These are phyloP conservation scores for Monilinia aucupariae DNA, from an alignment of 2,329 filamentous ascomycete species.

Conservation along the genomic window DNA sequence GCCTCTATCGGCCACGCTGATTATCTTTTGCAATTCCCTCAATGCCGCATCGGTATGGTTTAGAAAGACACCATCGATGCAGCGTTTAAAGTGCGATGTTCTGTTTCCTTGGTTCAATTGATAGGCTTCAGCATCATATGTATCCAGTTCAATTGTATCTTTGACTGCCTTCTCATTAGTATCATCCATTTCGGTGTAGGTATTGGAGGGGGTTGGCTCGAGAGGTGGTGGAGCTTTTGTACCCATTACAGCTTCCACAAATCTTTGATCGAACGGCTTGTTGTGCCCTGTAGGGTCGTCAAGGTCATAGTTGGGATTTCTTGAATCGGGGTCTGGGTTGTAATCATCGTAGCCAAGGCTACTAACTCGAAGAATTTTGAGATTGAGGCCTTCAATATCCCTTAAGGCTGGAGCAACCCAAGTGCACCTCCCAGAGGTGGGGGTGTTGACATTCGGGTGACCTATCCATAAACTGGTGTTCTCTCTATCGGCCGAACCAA, in stretches of 20 bases:
- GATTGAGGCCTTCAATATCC: conserved; percentile 26
- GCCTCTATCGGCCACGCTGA: conserved; percentile 33
- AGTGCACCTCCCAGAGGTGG: conserved; percentile 19
- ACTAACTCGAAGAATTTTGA: conserved; percentile 32
- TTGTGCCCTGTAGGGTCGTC: conserved; percentile 25
- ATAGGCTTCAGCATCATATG: conserved; percentile 33
- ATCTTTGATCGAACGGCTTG: conserved; percentile 33
- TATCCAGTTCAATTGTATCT: neutral
- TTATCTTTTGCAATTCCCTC: conserved; percentile 32
- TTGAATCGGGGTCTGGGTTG: conserved; percentile 19
- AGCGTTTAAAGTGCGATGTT: conserved; percentile 31
- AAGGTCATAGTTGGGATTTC: conserved; percentile 30
- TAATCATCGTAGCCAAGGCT: conserved; percentile 36
- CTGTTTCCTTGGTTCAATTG: conserved; percentile 31
- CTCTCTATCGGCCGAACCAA: conserved; percentile 19
- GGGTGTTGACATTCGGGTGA: conserved; percentile 17
- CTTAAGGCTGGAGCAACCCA: conserved; percentile 33
- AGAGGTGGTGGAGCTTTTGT: neutral
- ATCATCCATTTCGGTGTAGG: neutral
- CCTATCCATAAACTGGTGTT: conserved; percentile 33
- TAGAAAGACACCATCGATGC: conserved; percentile 33
- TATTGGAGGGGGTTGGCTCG: neutral
- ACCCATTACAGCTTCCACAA: conserved; percentile 32
- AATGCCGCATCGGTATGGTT: conserved; percentile 34
- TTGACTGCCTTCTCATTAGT: neutral